A percentile compares a stretch with the other conserved stretches of the same genome.
phyloP scores from a whole-genome alignment of 345 rosid genomes.

The Reutealis trisperma region DNA sequence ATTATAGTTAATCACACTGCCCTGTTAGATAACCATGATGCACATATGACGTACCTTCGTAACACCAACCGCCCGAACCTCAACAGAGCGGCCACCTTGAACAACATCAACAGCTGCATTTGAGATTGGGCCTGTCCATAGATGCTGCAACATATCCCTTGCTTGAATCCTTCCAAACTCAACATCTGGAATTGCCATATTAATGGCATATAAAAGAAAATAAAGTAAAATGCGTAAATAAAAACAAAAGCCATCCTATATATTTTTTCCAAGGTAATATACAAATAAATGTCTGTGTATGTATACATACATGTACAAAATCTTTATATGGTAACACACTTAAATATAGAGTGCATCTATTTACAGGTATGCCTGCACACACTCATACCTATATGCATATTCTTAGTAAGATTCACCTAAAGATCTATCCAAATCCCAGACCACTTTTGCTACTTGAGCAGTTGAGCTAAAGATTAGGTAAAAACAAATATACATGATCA shows the following conservation, averaged over 20 bases:
- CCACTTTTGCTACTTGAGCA: not conserved
- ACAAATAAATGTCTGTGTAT: not conserved
- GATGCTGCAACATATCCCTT: conserved; percentile 62
- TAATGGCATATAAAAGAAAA: not conserved
- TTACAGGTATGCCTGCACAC: not conserved
- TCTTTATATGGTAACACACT: too few species aligned
- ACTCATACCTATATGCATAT: not conserved
- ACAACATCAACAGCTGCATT: conserved; percentile 59
- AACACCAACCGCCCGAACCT: conserved; percentile 64
- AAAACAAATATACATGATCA: conserved; percentile 2
- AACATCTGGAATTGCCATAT: conserved; percentile 32
- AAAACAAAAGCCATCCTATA: not conserved
- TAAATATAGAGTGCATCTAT: not conserved
- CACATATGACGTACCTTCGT: conserved; percentile 39
- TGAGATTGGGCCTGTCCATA: conserved; percentile 66
- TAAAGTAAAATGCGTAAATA: not conserved
- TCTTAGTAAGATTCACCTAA: not conserved
- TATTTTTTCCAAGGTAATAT: not conserved
- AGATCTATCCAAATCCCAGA: not conserved
- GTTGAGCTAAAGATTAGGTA: not conserved
- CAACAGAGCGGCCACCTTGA: conserved; percentile 59
- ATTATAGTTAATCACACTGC: conserved; percentile 5
- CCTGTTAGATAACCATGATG: not conserved
- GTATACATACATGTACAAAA: not conserved
- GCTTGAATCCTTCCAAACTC: conserved; percentile 64